Evolutionary conservation across 2,329 filamentous ascomycete species (phyloP).

Genomic region (Furcasterigmium sp.): DNA sequence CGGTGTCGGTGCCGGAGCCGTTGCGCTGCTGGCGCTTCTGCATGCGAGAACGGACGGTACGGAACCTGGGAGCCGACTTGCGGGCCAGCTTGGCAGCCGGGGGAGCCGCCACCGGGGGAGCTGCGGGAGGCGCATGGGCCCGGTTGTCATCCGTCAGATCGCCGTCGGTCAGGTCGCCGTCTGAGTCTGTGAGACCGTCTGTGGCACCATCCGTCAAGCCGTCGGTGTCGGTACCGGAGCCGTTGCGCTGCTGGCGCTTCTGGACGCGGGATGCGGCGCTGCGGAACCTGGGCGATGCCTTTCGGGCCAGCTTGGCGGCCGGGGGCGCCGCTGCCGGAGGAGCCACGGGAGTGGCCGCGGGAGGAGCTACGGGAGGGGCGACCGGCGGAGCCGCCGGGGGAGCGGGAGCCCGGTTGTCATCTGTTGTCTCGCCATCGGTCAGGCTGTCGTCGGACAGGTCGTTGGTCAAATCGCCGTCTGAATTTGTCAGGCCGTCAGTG

Average conservation of each 20-base stretch:
- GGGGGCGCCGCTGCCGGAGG: not conserved
- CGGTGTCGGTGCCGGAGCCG: not conserved
- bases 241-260: not conserved
- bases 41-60: not conserved
- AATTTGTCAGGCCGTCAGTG: not conserved
- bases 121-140: not conserved
- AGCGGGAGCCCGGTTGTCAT: not conserved
- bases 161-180: not conserved
- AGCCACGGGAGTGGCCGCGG: not conserved
- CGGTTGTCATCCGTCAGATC: not conserved
- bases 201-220: not conserved
- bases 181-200: not conserved
- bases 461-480: not conserved
- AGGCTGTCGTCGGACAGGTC: not conserved
- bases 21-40: not conserved
- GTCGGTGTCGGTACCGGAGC: not conserved
- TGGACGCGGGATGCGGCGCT: not conserved
- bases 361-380: not conserved
- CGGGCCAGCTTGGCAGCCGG: not conserved
- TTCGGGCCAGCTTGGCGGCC: not conserved
- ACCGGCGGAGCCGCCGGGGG: not conserved
- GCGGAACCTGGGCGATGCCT: not conserved
- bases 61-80: too few species aligned
- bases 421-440: not conserved
- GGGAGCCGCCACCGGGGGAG: not conserved